Evolutionary conservation across 805 yeast species (phyloP).

Genomic region (Sugiyamaella qingdaonensis): DNA sequence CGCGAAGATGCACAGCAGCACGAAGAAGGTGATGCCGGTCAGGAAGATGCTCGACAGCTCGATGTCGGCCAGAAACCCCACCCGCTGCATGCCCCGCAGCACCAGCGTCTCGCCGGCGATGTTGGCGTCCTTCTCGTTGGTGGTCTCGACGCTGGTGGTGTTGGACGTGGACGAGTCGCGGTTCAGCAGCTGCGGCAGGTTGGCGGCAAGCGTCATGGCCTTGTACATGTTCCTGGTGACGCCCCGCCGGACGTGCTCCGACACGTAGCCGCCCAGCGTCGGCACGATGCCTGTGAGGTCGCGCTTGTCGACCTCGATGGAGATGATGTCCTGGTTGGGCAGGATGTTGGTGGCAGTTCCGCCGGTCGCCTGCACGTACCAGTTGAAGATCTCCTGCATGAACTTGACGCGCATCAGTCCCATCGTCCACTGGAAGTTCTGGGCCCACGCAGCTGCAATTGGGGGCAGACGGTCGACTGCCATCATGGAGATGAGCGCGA

Average conservation of each 20-base stretch:
- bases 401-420: conserved; percentile 76
- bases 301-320: conserved; percentile 68
- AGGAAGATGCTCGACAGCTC: conserved; percentile 83
- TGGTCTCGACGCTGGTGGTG: conserved; percentile 26
- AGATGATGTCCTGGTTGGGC: conserved; percentile 56
- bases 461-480: conserved; percentile 92
- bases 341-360: conserved; percentile 79
- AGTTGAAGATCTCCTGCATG: conserved; percentile 78
- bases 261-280: conserved; percentile 11
- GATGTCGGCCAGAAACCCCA: conserved; percentile 75
- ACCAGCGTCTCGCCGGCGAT: conserved; percentile 68
- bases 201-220: conserved; percentile 10
- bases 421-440: conserved; percentile 94
- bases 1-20: conserved; percentile 67
- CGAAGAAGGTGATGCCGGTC: conserved; percentile 79
- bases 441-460: conserved; percentile 96
- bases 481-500: conserved; percentile 93
- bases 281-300: conserved; percentile 22
- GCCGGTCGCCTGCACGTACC: conserved; percentile 96
- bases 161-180: conserved; percentile 11
- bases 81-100: conserved; percentile 88
- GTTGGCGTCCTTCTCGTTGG: conserved; percentile 53
- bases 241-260: conserved; percentile 9
- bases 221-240: conserved; percentile 15
- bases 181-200: conserved; percentile 4